Percentiles rank a stretch among this genome's conserved stretches.
These are phyloP conservation scores for Xylaria arbuscula DNA, from an alignment of 2,329 filamentous ascomycete species.

Conservation along the genomic window DNA sequence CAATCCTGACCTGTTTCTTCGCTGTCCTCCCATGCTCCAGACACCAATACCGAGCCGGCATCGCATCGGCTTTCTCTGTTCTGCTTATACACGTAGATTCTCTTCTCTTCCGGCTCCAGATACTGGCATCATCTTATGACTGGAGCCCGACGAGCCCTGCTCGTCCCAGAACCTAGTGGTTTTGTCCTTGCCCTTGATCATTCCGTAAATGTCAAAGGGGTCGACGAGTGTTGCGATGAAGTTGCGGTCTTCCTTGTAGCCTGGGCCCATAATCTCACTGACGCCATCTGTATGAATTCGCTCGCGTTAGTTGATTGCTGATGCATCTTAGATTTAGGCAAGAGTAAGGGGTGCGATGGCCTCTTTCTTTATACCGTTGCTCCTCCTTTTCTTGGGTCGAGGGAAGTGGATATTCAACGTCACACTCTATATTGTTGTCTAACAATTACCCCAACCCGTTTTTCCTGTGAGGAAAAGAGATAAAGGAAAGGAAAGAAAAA, in stretches of 20 bases:
- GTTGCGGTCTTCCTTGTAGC: conserved; percentile 61
- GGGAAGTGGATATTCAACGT: neutral
- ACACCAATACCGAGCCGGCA: neutral
- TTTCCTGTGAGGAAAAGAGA: too few relatives aligned
- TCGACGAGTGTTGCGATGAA: conserved; percentile 57
- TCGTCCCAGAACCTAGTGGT: conserved; percentile 54
- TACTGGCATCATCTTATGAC: neutral
- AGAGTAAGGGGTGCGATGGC: neutral
- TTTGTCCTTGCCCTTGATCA: conserved; percentile 50
- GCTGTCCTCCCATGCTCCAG: neutral
- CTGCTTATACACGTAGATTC: neutral
- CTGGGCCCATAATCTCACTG: conserved; percentile 61
- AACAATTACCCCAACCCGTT: too few relatives aligned
- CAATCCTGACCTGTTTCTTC: neutral
- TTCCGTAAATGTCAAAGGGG: conserved; percentile 54
- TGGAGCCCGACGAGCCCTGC: neutral
- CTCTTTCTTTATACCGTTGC: too few relatives aligned
- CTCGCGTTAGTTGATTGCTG: conserved; percentile 10
- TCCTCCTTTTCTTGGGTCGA: too few relatives aligned
- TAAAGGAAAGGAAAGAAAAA: too few relatives aligned
- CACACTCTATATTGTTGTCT: too few relatives aligned
- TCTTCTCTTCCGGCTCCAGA: neutral
- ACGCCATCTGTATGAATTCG: conserved; percentile 52
- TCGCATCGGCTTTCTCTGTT: neutral
- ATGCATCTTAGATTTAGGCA: neutral